These are phyloP conservation scores for Irpex rosettiformis DNA, from an alignment of 1,284 basidiomycete genomes.

Conservation along the genomic window DNA sequence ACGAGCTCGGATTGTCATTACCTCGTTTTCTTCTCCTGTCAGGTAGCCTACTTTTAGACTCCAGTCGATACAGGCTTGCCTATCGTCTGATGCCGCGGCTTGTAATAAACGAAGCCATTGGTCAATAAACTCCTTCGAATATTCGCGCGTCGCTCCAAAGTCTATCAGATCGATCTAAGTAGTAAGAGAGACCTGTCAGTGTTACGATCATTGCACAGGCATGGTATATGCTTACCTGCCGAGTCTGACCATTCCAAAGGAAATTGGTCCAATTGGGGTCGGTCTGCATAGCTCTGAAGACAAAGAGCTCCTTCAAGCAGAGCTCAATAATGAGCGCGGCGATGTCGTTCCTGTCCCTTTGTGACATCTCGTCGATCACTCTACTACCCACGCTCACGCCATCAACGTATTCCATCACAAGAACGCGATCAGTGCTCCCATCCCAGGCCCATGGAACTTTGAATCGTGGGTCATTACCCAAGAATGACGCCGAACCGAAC, in stretches of 20 bases:
- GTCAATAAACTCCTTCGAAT: conserved; percentile 87
- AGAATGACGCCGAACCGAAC: conserved; percentile 52
- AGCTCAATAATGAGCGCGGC: conserved; percentile 81
- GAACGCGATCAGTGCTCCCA: conserved; percentile 75
- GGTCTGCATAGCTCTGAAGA: conserved; percentile 94
- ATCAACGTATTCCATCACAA: conserved; percentile 87
- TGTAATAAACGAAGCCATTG: conserved; percentile 80
- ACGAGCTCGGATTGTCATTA: conserved; percentile 25
- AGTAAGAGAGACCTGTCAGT: background rate
- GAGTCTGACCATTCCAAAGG: conserved; percentile 72
- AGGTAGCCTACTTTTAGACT: conserved; percentile 86
- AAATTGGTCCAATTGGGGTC: conserved; percentile 99
- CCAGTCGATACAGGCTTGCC: conserved; percentile 67
- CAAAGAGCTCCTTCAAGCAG: conserved; percentile 88
- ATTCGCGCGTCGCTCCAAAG: conserved; percentile 92
- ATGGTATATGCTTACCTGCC: conserved; percentile 36
- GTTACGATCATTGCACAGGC: background rate
- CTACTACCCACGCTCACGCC: conserved; percentile 81
- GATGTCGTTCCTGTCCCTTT: conserved; percentile 39
- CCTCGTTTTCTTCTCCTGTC: conserved; percentile 85
- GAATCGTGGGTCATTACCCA: conserved; percentile 68
- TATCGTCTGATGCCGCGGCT: conserved; percentile 74
- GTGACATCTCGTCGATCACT: conserved; percentile 41
- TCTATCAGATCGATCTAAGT: conserved; percentile 92
- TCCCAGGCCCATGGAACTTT: conserved; percentile 87